Evolutionary conservation across 495 filamentous ascomycete genomes (phyloP).

Genomic region (Penicillium verhagenii): DNA sequence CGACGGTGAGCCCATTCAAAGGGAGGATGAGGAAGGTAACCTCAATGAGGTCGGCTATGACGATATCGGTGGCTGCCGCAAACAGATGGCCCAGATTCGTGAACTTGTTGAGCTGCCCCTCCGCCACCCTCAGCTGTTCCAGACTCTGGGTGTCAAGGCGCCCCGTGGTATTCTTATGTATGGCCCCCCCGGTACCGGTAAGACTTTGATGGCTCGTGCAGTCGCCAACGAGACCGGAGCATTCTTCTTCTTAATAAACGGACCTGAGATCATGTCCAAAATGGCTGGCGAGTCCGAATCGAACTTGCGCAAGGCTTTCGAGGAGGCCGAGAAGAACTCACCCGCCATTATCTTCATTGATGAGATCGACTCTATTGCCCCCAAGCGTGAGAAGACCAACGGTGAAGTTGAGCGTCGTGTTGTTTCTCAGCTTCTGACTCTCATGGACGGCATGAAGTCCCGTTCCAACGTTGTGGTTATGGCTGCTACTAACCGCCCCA

Average conservation of each 20-base stretch:
- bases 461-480: constrained; percentile 98
- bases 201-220: constrained; percentile 97
- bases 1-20: constrained; percentile 97
- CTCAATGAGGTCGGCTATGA: constrained; percentile 98
- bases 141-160: constrained; percentile 99
- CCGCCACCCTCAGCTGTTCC: constrained; percentile 97
- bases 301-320: constrained; percentile 95
- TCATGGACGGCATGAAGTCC: constrained; percentile 99
- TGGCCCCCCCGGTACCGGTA: constrained; percentile 97
- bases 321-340: constrained; percentile 99
- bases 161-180: constrained; percentile 98
- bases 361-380: constrained; percentile 97
- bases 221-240: constrained; percentile 98
- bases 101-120: constrained; percentile 97
- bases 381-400: constrained; percentile 99
- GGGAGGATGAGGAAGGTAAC: constrained; percentile 98
- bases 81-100: constrained; percentile 99
- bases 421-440: constrained; percentile 92
- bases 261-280: constrained; percentile 99
- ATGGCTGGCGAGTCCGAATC: constrained; percentile 99
- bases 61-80: constrained; percentile 98
- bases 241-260: constrained; percentile 99
- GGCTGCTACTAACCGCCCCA: constrained; percentile 96
- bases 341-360: constrained; percentile 99
- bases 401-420: constrained; percentile 98